Evolutionary conservation across 2,329 filamentous ascomycete genomes (phyloP), one percentile per base, ranked within the genome.

Genomic region (Trichoderma breve): DNA sequence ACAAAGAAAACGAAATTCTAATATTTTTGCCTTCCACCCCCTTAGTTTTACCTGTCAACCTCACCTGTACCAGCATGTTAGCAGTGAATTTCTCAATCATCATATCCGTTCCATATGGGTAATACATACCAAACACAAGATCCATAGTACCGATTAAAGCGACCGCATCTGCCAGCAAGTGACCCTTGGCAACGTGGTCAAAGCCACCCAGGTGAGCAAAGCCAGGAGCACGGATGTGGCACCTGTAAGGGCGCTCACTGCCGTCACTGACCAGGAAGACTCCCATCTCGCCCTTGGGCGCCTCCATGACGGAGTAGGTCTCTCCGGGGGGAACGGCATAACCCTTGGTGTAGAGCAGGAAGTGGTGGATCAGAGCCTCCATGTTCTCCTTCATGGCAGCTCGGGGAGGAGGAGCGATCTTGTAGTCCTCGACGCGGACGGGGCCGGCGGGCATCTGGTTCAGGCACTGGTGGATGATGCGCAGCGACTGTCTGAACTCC

Each of bases 381-480:
- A 99, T 99, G 87, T 99, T 99, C 90, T 99, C 96, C 89, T 99
- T 99, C 96, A 99, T 99, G 79, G 96, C 96, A 58, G 93, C 88
- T 80, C 96, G 91, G n/a, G 96, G 97, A 74, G 96, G 96, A 26
- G 96, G 96, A 3, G 93, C 92, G 79, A 99, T 90, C 90, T 99
- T 99, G 90, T 98, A 99, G 84, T 99, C 96, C 84, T 99, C 96
- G 55, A 98, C 94, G 77, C 95, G 93, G 80, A 98, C 89, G 67
- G 96, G 96, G 32, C 96, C 96, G 63, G 93, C 88, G 63, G 97
- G 95, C 93, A 99, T 99, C 87, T 99, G 94, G 88, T 99, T 98
- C 78, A 99, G 86, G 84, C 97, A 99, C 84, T 99, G 97, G 87
- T 97, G 92, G 81, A 99, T 98, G 83, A 99, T 99, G 79, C 96